These are phyloP conservation scores for Arthroderma uncinatum DNA, from an alignment of 2,329 filamentous ascomycete species.

Conservation along the genomic window DNA sequence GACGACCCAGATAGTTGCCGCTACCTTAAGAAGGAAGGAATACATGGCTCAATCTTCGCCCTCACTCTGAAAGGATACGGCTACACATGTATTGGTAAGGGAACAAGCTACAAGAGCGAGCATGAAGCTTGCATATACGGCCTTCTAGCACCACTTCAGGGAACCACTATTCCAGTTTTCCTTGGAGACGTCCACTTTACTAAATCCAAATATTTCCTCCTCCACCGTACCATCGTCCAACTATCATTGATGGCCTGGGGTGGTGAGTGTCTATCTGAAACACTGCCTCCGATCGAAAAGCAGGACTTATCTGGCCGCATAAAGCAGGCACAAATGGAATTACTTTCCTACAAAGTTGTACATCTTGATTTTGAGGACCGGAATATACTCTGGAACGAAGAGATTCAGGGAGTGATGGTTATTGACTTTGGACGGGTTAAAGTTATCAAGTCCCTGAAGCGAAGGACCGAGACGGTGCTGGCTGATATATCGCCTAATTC, in stretches of 20 bases:
- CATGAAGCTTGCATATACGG: conserved; percentile 7
- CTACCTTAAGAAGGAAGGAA: conserved; percentile 1
- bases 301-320: background rate
- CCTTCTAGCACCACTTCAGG: conserved; percentile 4
- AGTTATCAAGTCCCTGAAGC: background rate
- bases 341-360: background rate
- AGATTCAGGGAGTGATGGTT: conserved; percentile 6
- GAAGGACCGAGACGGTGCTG: background rate
- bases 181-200: conserved; percentile 6
- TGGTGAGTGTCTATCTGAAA: conserved; percentile 1
- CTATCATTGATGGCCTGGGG: conserved; percentile 7
- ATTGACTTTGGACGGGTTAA: conserved; percentile 10
- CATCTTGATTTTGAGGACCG: conserved; percentile 4
- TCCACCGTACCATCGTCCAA: conserved; percentile 4
- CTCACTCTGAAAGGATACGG: conserved; percentile 9
- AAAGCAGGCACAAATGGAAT: background rate
- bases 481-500: background rate
- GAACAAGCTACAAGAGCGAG: conserved; percentile 5
- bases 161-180: conserved; percentile 5
- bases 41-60: conserved; percentile 7
- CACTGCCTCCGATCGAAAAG: background rate
- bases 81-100: conserved; percentile 9
- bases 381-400: conserved; percentile 10
- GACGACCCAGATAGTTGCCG: conserved; percentile 3
- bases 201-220: conserved; percentile 3